Conservation (phyloP, 345 rosid genomes). For the Capsella bursapastoris region DNA sequence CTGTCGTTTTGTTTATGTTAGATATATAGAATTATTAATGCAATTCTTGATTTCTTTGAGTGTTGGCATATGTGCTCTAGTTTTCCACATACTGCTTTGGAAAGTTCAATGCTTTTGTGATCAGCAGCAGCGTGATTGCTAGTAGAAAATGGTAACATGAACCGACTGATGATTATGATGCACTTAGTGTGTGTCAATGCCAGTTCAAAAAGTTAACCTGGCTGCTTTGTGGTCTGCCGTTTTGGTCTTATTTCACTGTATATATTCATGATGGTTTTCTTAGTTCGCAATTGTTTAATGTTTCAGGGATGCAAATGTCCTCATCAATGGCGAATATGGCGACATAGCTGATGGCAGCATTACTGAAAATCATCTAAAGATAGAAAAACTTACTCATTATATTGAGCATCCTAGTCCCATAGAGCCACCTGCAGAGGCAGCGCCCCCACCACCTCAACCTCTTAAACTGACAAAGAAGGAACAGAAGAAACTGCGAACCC, state of each 20-base stretch:
- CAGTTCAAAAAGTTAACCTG: neutral
- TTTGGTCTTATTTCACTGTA: conserved; percentile 2
- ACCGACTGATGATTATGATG: conserved; percentile 10
- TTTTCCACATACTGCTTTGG: conserved; percentile 6
- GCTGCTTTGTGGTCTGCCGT: neutral
- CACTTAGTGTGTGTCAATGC: neutral
- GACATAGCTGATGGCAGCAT: conserved; percentile 52
- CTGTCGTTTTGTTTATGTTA: neutral
- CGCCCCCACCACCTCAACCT: conserved; percentile 96
- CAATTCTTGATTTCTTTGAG: neutral
- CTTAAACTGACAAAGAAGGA: conserved; percentile 90
- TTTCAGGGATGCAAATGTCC: conserved; percentile 75
- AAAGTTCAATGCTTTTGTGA: conserved; percentile 17
- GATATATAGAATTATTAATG: neutral
- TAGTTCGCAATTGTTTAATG: conserved; percentile 28
- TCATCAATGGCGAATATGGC: conserved; percentile 58
- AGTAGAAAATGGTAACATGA: conserved; percentile 9
- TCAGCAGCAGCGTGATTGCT: conserved; percentile 19
- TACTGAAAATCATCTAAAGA: conserved; percentile 58
- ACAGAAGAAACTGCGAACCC: conserved; percentile 94
- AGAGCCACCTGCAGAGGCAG: conserved; percentile 94
- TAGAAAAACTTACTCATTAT: conserved; percentile 76
- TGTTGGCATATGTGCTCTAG: conserved; percentile 5
- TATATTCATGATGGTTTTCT: conserved; percentile 20
- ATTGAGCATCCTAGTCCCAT: conserved; percentile 93